Percentiles rank a stretch among this genome's conserved stretches.
Conservation (phyloP, 345 rosid genomes). For the Aquilaria malaccensis region DNA sequence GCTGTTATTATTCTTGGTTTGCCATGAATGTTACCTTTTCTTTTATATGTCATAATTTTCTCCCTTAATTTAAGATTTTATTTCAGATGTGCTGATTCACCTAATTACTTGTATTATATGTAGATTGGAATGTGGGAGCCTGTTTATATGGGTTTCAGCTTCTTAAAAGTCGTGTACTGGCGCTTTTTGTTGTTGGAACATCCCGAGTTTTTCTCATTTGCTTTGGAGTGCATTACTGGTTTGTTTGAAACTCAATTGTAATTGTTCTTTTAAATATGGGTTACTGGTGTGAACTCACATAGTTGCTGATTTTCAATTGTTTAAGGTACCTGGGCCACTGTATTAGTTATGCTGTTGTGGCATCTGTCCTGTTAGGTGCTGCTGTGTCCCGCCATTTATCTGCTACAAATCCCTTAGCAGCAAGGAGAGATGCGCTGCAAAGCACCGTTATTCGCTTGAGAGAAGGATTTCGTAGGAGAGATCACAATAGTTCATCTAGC, state of each 20-base stretch:
- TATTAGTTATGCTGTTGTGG: constrained; percentile 91
- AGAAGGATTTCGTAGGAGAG: constrained; percentile 95
- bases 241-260: constrained; percentile 27
- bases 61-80: constrained; percentile 4
- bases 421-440: constrained; percentile 93
- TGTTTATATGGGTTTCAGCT: constrained; percentile 96
- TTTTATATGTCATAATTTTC: constrained; percentile 10
- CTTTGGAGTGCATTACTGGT: constrained; percentile 99
- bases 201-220: constrained; percentile 93
- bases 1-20: constrained; percentile 95
- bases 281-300: constrained; percentile 10
- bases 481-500: constrained; percentile 83
- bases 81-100: constrained; percentile 2
- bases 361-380: constrained; percentile 92
- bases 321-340: constrained; percentile 98
- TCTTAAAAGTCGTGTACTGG: constrained; percentile 79
- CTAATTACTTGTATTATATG: constrained; percentile 21
- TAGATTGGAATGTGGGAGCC: constrained; percentile 99
- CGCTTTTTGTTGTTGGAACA: constrained; percentile 88
- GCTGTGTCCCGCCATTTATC: constrained; percentile 92
- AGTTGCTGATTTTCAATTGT: constrained; percentile 11
- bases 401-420: constrained; percentile 82
- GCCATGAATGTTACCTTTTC: constrained; percentile 11
- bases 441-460: constrained; percentile 94
- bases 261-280: constrained; percentile 6